Conservation (phyloP, 805 yeast genomes). For the Candida schatavii region DNA sequence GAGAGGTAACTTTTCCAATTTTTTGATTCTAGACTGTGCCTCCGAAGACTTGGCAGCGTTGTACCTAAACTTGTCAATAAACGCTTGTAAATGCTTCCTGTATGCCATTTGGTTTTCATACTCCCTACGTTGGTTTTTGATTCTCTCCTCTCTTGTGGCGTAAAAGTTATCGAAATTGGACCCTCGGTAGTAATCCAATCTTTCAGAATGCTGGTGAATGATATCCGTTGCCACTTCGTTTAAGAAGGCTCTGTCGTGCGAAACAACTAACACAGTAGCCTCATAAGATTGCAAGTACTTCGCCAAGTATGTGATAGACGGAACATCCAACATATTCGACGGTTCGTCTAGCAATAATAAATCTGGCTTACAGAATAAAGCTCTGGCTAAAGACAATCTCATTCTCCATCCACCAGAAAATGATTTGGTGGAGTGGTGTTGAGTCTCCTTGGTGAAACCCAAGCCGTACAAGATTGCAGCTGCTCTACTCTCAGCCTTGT, state of each 20-base stretch:
- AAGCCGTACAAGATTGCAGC: slow-evolving; percentile 90
- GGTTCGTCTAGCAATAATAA: slow-evolving; percentile 94
- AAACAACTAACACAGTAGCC: slow-evolving; percentile 89
- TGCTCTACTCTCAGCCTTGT: slow-evolving; percentile 96
- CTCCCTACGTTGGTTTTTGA: slow-evolving; percentile 89
- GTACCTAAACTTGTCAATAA: slow-evolving; percentile 94
- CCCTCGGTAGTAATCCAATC: slow-evolving; percentile 93
- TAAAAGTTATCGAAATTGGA: slow-evolving; percentile 92
- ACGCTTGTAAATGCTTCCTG: slow-evolving; percentile 88
- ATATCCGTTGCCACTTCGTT: slow-evolving; percentile 99
- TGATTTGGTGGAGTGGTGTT: slow-evolving; percentile 75
- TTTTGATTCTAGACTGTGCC: slow-evolving; percentile 97
- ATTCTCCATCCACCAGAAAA: slow-evolving; percentile 99
- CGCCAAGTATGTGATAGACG: slow-evolving; percentile 91
- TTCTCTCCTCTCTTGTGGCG: slow-evolving; percentile 90
- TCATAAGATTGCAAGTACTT: slow-evolving; percentile 87
- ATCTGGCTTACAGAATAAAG: slow-evolving; percentile 96
- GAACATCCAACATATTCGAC: slow-evolving; percentile 99
- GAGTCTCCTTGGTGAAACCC: slow-evolving; percentile 90
- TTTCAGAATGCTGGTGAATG: slow-evolving; percentile 95
- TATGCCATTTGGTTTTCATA: slow-evolving; percentile 97
- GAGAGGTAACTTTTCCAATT: slow-evolving; percentile 89
- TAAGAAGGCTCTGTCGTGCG: slow-evolving; percentile 95
- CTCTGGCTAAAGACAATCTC: slow-evolving; percentile 98
- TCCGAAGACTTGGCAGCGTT: slow-evolving; percentile 97